Base-by-base conservation (phyloP, 345 rosid species). In the Ceriops tagal region DNA sequence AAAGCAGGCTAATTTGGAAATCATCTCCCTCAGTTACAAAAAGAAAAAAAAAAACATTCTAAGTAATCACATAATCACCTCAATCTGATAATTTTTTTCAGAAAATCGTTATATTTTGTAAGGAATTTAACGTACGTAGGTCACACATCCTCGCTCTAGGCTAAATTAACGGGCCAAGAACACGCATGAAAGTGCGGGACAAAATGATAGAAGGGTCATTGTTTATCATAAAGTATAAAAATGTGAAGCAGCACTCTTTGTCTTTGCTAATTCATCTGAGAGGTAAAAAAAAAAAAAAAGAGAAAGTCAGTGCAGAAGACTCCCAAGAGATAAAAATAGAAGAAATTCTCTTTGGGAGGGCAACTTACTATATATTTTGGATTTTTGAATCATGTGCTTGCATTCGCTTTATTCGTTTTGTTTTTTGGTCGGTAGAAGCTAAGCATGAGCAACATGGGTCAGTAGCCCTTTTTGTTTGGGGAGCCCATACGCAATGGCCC, bases 341-440 rank as follows among this genome's bases (percentile, higher is more conserved):
- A 43, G 4, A 43, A 43, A 15, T 43, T 43, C 13, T 43, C 18
- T 43, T 3, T 43, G 49, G 49, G 49, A 43, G 49, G 49, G 49
- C 16, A 43, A 43, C 49, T 43, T 43, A 43, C 19, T 3, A 13
- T 3, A 13, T 13, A 15, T 43, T 7, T 22, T 18, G 58, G 39
- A 27, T 35, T 32, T 58, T 43, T 30, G 10, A 30, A 58, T 64
- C 82, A 71, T 71, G 81, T 73, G 81, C 34, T 20, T 31, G 28
- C 2, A 19, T 21, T 34, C 28, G 78, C 81, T 84, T 82, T 79
- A 79, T 52, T 80, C 76, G 81, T 57, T 73, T 69, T 75, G 82
- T 69, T 75, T 70, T 53, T 49, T 64, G 82, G 84, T 73, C 79
- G 82, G 82, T 30, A 19, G 68, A 32, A 60, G 30, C 49, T 16